Evolutionary conservation across 192 early-diverging fungal species (phyloP), one percentile per base, ranked within the genome.

Genomic region (Coemansia sp.): DNA sequence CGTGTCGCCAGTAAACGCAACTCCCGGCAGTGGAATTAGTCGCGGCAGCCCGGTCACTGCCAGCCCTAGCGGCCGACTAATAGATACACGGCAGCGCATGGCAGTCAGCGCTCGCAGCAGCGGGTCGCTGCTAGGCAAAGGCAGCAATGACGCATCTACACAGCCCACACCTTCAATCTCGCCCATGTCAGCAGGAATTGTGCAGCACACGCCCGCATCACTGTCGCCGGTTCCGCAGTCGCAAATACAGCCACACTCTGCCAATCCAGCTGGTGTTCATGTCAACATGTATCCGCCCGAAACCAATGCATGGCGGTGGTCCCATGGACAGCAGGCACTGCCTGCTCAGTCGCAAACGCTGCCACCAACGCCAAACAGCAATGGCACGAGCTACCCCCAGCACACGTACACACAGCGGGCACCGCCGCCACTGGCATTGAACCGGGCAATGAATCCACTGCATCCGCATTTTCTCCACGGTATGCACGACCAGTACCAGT

Each of bases 261-360:
- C 62, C 2, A 45, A 53, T 11, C 42, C 66, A 14, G 62, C 51
- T 14, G 48, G 46, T 40, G 59, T 69, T 10, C 73, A 69, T 18
- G 73, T 76, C 46, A 69, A 69, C 45, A 31, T 76, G 21, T 76
- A 76, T 18, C 73, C 73, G 34, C 73, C 73, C 2, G 73, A 76
- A 7, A 42, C 63, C 7, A 40, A 46, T 12, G 56, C 44, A 30
- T 69, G 73, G 66, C 73, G 66, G 26, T 76, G 72, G 72, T 23
- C 43, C 20, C 62, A 71, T 18, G 34, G 36, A 10, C 48, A 61
- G 7, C 51, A 58, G 23, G 5, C 42, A 15, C 18, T 51, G 44
- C 20, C 14, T 16, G 31, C 46, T 3, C 64, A 50, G 40, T 28
- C 42, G 4, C 63, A 58, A 34, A 40, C 42, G 49, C 69, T 55